Percentiles rank a stretch among this genome's conserved stretches.
Conservation (phyloP, 2,329 filamentous ascomycete genomes). For the Podosphaera xanthii region DNA sequence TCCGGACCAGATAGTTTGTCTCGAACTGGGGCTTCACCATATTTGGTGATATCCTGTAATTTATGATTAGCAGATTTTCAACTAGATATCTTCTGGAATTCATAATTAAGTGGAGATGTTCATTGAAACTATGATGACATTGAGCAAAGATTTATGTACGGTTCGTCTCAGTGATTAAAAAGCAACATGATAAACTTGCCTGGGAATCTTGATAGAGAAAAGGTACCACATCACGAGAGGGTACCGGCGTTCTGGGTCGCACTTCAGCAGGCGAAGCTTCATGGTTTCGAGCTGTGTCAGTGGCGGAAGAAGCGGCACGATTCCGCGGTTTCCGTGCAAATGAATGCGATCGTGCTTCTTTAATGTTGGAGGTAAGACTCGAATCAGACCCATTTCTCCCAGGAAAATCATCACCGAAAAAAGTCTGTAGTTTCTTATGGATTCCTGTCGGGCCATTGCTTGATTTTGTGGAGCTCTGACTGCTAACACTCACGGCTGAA, state of each 20-base stretch:
- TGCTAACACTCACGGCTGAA: constrained; percentile 75
- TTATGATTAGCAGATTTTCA: background rate
- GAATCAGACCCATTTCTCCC: constrained; percentile 52
- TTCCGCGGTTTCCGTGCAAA: constrained; percentile 38
- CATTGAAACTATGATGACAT: no score
- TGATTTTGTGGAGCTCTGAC: constrained; percentile 49
- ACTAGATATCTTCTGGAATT: no score
- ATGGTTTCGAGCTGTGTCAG: constrained; percentile 32
- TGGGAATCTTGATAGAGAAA: constrained; percentile 81
- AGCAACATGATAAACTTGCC: constrained; percentile 25
- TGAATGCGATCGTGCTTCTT: constrained; percentile 39
- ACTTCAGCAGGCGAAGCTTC: constrained; percentile 56
- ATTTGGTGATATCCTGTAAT: constrained; percentile 45
- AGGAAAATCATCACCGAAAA: constrained; percentile 79
- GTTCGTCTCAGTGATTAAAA: background rate
- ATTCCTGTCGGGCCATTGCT: constrained; percentile 46
- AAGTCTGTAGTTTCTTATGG: constrained; percentile 65
- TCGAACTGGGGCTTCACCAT: constrained; percentile 56
- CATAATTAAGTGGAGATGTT: background rate
- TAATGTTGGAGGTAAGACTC: constrained; percentile 30
- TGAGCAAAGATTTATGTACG: no score
- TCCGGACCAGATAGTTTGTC: constrained; percentile 46
- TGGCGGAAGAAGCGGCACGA: constrained; percentile 60
- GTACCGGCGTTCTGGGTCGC: constrained; percentile 62
- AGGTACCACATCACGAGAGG: constrained; percentile 85